A percentile compares a stretch with the other conserved stretches of the same genome.
Conservation (phyloP, 2,329 filamentous ascomycete species). For the Alternaria sp. region DNA sequence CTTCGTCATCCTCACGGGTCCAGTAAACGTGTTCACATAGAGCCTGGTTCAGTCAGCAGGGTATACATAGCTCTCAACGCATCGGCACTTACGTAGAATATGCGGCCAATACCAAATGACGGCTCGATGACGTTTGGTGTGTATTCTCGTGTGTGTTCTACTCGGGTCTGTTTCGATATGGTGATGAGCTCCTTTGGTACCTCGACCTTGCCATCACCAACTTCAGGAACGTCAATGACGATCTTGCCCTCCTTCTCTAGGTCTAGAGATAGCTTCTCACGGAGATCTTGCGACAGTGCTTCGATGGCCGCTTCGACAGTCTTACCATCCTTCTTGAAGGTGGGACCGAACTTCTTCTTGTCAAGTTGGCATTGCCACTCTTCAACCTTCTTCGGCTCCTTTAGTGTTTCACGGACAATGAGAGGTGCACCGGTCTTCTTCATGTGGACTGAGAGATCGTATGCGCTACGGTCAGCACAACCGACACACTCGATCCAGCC, state of each 20-base stretch:
- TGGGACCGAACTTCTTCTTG: slow-evolving; percentile 94
- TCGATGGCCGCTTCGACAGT: slow-evolving; percentile 80
- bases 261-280: slow-evolving; percentile 78
- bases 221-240: slow-evolving; percentile 72
- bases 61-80: too few relatives aligned
- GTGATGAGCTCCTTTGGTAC: slow-evolving; percentile 78
- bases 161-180: slow-evolving; percentile 82
- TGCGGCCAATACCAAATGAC: slow-evolving; percentile 95
- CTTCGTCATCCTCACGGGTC: slow-evolving; percentile 83
- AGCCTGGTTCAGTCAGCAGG: slow-evolving; percentile 65
- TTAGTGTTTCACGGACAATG: slow-evolving; percentile 80
- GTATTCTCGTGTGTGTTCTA: slow-evolving; percentile 86
- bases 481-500: slow-evolving; percentile 99
- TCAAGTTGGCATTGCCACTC: slow-evolving; percentile 88
- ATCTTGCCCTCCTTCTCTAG: slow-evolving; percentile 77
- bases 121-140: slow-evolving; percentile 97
- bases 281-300: slow-evolving; percentile 77
- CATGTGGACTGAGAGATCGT: slow-evolving; percentile 89
- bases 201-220: slow-evolving; percentile 75
- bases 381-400: slow-evolving; percentile 78
- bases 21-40: slow-evolving; percentile 96
- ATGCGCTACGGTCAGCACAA: slow-evolving; percentile 93
- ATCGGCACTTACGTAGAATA: slow-evolving; percentile 70
- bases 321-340: slow-evolving; percentile 90
- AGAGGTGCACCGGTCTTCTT: slow-evolving; percentile 90